Evolutionary conservation across 306 rosid genomes (phyloP).

Genomic region (Rosa multiflora): DNA sequence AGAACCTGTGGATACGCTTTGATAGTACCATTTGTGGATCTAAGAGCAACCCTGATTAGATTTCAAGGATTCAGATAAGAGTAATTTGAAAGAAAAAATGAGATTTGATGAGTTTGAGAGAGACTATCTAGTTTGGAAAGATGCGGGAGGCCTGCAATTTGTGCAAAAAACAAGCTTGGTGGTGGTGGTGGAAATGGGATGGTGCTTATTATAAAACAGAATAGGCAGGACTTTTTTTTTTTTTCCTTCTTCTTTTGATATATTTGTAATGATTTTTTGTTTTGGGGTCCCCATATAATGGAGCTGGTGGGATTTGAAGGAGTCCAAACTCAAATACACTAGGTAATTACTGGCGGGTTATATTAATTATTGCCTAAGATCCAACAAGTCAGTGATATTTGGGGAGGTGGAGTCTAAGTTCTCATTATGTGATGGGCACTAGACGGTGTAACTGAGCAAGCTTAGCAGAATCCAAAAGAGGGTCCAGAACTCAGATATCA

Average conservation of each 20-base stretch:
- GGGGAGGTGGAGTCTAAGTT: constrained; percentile 8
- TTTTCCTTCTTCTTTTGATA: neutral
- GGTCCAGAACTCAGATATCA: constrained; percentile 8
- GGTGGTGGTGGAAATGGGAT: neutral
- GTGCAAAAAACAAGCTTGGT: neutral
- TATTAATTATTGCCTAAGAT: neutral
- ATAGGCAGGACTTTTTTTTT: neutral
- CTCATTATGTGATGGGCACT: neutral
- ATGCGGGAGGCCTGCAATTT: constrained; percentile 3
- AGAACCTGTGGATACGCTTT: constrained; percentile 58
- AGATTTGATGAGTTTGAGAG: constrained; percentile 17
- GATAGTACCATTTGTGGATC: constrained; percentile 53
- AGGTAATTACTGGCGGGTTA: neutral
- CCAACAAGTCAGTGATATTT: neutral
- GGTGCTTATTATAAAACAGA: constrained; percentile 3
- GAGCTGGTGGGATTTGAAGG: constrained; percentile 15
- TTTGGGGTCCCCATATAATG: constrained; percentile 13
- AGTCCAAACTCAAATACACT: constrained; percentile 15
- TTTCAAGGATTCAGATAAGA: constrained; percentile 10
- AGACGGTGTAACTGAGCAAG: neutral
- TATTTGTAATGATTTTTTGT: neutral
- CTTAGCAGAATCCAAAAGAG: constrained; percentile 1
- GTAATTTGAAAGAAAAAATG: neutral
- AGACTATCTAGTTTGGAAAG: constrained; percentile 13
- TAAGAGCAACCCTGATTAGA: constrained; percentile 15